Conservation (phyloP, 495 filamentous ascomycete genomes). For the Trichocladium antarcticum region DNA sequence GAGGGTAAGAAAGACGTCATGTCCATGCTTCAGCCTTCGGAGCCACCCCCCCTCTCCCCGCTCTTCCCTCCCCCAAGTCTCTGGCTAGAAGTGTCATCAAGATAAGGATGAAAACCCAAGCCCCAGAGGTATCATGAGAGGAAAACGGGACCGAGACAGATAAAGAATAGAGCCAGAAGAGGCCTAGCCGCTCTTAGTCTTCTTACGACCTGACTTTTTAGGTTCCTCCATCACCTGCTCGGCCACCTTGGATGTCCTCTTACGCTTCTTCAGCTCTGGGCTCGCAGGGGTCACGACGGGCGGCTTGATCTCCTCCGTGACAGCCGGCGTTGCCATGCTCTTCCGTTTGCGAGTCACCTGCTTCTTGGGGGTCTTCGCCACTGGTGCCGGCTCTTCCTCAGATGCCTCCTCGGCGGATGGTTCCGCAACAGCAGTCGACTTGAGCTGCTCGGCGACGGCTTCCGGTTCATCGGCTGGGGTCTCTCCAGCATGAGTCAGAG, state of each 20-base stretch:
- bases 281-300: slow-evolving; percentile 39
- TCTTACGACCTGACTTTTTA: slow-evolving; percentile 45
- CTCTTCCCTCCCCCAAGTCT: background rate
- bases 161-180: slow-evolving; percentile 1
- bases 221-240: slow-evolving; percentile 36
- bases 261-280: slow-evolving; percentile 55
- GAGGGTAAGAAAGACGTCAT: background rate
- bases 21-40: background rate
- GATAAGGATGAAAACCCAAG: slow-evolving; percentile 8
- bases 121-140: slow-evolving; percentile 26
- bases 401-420: slow-evolving; percentile 33
- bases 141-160: slow-evolving; percentile 4
- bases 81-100: slow-evolving; percentile 8
- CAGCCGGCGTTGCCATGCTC: slow-evolving; percentile 34
- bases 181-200: slow-evolving; percentile 32
- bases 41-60: background rate
- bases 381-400: slow-evolving; percentile 28
- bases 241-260: slow-evolving; percentile 41
- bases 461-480: slow-evolving; percentile 48
- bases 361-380: slow-evolving; percentile 43
- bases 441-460: slow-evolving; percentile 46
- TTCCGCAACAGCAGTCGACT: slow-evolving; percentile 34
- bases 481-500: slow-evolving; percentile 37
- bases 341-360: slow-evolving; percentile 39
- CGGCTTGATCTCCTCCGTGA: slow-evolving; percentile 45